A percentile compares a stretch with the other conserved stretches of the same genome.
phyloP scores from a whole-genome alignment of 2,329 filamentous ascomycete species.

The Fusarium agapanthi region DNA sequence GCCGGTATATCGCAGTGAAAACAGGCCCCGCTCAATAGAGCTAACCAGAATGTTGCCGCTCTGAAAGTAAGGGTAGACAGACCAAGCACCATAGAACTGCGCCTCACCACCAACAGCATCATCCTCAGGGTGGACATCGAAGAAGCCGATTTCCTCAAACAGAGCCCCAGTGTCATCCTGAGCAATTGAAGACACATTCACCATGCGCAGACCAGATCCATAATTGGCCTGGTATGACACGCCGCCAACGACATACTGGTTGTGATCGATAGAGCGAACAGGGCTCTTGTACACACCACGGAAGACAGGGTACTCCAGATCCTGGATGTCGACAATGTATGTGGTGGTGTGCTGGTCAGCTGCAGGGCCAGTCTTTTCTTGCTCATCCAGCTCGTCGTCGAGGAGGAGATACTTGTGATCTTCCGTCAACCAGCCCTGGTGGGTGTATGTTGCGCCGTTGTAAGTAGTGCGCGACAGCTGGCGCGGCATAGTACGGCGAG shows the following conservation, averaged over 20 bases:
- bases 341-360: constrained; percentile 54
- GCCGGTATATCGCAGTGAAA: neutral
- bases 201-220: neutral
- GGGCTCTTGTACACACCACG: constrained; percentile 14
- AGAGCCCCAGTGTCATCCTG: neutral
- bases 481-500: constrained; percentile 3
- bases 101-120: constrained; percentile 54
- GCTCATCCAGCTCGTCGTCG: constrained; percentile 64
- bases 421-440: constrained; percentile 64
- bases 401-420: constrained; percentile 54
- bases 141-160: constrained; percentile 7
- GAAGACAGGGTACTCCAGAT: constrained; percentile 50
- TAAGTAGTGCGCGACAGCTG: constrained; percentile 10
- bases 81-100: constrained; percentile 56
- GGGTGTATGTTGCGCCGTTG: constrained; percentile 36
- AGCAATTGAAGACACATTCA: neutral
- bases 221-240: constrained; percentile 10
- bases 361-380: constrained; percentile 50
- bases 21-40: constrained; percentile 53
- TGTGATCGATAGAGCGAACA: constrained; percentile 6
- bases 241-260: neutral
- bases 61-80: constrained; percentile 56
- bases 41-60: constrained; percentile 57
- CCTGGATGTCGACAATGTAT: constrained; percentile 58
- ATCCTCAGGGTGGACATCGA: constrained; percentile 3